These are phyloP conservation scores for Thelephora ganbajun DNA, from an alignment of 768 basidiomycete genomes.

Conservation along the genomic window DNA sequence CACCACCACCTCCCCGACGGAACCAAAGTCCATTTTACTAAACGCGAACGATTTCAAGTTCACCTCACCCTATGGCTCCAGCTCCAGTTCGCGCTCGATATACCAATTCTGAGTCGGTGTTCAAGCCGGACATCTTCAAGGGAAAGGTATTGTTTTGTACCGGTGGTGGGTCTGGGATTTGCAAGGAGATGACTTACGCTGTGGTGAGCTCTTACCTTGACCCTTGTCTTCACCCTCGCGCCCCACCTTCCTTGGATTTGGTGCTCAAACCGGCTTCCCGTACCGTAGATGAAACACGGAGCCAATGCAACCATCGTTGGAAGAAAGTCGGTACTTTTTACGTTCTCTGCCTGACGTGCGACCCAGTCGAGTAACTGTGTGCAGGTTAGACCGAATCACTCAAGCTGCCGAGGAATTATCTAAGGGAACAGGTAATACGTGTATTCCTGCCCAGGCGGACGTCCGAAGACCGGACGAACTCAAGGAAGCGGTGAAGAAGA, in stretches of 20 bases:
- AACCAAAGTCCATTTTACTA: no score
- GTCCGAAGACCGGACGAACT: slow-evolving; percentile 68
- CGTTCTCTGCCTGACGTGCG: background rate
- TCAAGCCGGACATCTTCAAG: slow-evolving; percentile 71
- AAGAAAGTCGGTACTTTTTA: slow-evolving; percentile 48
- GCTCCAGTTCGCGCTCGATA: slow-evolving; percentile 23
- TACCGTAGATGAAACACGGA: slow-evolving; percentile 64
- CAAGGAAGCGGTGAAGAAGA: slow-evolving; percentile 57
- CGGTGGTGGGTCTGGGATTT: slow-evolving; percentile 88
- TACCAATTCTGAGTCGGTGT: slow-evolving; percentile 44
- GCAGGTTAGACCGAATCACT: slow-evolving; percentile 57
- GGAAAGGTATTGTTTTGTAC: slow-evolving; percentile 88
- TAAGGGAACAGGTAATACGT: slow-evolving; percentile 50
- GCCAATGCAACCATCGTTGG: slow-evolving; percentile 74
- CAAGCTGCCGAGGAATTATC: slow-evolving; percentile 61
- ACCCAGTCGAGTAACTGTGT: slow-evolving; percentile 1
- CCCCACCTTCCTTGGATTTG: background rate
- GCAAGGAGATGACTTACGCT: slow-evolving; percentile 74
- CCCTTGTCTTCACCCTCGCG: background rate
- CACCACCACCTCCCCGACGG: no score
- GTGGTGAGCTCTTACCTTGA: slow-evolving; percentile 36
- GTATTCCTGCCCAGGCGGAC: slow-evolving; percentile 66
- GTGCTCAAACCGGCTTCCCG: no score
- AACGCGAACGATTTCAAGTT: no score
- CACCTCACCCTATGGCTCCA: no score